A percentile compares a stretch with the other conserved stretches of the same genome.
Evolutionary conservation across 164 flowering plant genomes (phyloP).

Genomic region (Chloranthus sessilifolius): DNA sequence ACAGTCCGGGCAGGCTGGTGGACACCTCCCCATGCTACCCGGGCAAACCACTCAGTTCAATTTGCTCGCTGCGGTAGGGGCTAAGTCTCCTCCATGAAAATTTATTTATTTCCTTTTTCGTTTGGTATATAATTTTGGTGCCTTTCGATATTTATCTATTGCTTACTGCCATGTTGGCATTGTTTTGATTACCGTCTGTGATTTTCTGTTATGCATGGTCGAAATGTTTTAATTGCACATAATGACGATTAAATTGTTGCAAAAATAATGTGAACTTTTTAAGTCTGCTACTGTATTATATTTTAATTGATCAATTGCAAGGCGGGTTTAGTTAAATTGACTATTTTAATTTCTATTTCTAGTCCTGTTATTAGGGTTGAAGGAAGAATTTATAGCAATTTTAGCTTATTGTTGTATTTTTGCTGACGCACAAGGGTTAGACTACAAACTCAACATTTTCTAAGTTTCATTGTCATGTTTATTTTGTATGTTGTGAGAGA

Average conservation of each 20-base stretch:
- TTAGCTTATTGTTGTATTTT: too few relatives aligned
- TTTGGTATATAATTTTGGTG: background rate
- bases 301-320: too few relatives aligned
- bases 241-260: background rate
- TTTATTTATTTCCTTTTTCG: background rate
- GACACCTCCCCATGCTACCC: slow-evolving; percentile 52
- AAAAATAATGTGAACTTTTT: too few relatives aligned
- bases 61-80: slow-evolving; percentile 54
- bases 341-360: too few relatives aligned
- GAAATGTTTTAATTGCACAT: background rate
- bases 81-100: background rate
- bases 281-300: too few relatives aligned
- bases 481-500: too few relatives aligned
- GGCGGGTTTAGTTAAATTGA: too few relatives aligned
- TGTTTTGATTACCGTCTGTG: background rate
- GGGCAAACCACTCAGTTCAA: slow-evolving; percentile 62
- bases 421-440: too few relatives aligned
- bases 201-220: background rate
- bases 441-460: too few relatives aligned
- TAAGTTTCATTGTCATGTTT: too few relatives aligned
- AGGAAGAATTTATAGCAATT: too few relatives aligned
- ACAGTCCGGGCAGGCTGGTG: slow-evolving; percentile 36
- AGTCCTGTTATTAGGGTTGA: too few relatives aligned
- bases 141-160: background rate
- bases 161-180: background rate